These are phyloP conservation scores for Aspergillus viridinutans DNA, from an alignment of 2,329 filamentous ascomycete species.

Conservation along the genomic window DNA sequence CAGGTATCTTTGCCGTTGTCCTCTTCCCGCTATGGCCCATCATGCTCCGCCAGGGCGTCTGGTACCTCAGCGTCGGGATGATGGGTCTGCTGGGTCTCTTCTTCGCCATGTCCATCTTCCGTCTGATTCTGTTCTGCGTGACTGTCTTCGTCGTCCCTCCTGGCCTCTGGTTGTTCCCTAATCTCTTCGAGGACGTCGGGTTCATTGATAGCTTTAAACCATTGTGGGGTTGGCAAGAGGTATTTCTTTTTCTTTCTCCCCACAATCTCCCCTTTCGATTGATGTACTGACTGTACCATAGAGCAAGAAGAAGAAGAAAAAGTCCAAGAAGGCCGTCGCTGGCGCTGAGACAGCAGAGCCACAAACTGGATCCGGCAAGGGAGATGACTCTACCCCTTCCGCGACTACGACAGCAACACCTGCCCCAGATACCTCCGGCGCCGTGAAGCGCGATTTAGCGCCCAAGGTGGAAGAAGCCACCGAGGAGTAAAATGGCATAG, in stretches of 20 bases:
- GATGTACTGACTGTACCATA: constrained; percentile 14
- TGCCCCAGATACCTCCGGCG: constrained; percentile 28
- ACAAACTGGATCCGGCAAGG: not conserved
- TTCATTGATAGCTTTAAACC: constrained; percentile 97
- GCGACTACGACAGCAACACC: constrained; percentile 36
- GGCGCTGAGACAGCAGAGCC: constrained; percentile 8
- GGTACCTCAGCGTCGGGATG: constrained; percentile 95
- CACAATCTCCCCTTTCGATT: not conserved
- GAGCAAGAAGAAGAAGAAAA: constrained; percentile 40
- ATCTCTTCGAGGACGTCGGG: constrained; percentile 96
- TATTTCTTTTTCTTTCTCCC: constrained; percentile 37
- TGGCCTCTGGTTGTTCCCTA: constrained; percentile 96
- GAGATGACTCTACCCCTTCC: constrained; percentile 17
- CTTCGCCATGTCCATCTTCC: constrained; percentile 96
- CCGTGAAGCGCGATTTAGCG: constrained; percentile 38
- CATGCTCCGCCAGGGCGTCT: constrained; percentile 84
- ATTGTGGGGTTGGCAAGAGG: constrained; percentile 97
- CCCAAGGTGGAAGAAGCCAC: constrained; percentile 45
- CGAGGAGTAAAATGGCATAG: constrained; percentile 31
- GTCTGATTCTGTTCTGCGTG: constrained; percentile 87
- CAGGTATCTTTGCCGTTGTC: constrained; percentile 80
- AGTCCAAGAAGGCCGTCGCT: constrained; percentile 25
- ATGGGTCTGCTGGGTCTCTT: constrained; percentile 85
- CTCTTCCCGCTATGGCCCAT: constrained; percentile 96
- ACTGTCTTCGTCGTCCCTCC: constrained; percentile 82